Percentiles rank a stretch among this genome's conserved stretches.
Evolutionary conservation across 108 stramenopile genomes (phyloP).

Genomic region (Discostella stelligeroides): DNA sequence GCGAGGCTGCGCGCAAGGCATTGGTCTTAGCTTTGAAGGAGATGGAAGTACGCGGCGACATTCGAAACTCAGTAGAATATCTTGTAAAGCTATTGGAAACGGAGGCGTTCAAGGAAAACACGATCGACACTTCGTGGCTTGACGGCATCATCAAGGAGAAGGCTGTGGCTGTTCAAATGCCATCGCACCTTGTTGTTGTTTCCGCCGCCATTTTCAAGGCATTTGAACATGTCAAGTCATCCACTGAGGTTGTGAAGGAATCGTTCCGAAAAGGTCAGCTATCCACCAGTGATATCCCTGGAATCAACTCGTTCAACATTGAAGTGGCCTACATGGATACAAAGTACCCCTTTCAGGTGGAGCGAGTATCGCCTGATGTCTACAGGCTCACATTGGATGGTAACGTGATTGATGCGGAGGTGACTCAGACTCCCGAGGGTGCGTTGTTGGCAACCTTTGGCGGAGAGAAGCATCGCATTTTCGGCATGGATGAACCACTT

Average conservation of each 20-base stretch:
- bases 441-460: slow-evolving; percentile 91
- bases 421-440: slow-evolving; percentile 91
- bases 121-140: slow-evolving; percentile 96
- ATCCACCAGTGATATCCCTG: slow-evolving; percentile 75
- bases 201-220: slow-evolving; percentile 92
- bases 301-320: slow-evolving; percentile 88
- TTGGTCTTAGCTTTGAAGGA: slow-evolving; percentile 96
- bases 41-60: slow-evolving; percentile 97
- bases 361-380: slow-evolving; percentile 77
- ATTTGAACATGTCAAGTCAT: slow-evolving; percentile 80
- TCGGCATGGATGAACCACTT: slow-evolving; percentile 95
- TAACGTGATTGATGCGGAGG: slow-evolving; percentile 68
- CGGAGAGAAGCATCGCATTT: slow-evolving; percentile 90
- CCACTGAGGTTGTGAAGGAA: slow-evolving; percentile 70
- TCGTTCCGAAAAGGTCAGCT: slow-evolving; percentile 93
- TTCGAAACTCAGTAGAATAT: slow-evolving; percentile 98
- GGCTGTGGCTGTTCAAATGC: slow-evolving; percentile 72
- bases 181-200: slow-evolving; percentile 83
- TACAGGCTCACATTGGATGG: slow-evolving; percentile 80
- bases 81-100: slow-evolving; percentile 96
- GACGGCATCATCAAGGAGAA: slow-evolving; percentile 96
- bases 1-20: slow-evolving; percentile 94
- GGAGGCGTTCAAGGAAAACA: slow-evolving; percentile 95
- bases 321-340: slow-evolving; percentile 92
- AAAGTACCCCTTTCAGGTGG: slow-evolving; percentile 93